Conservation (phyloP, 768 basidiomycete species). For the Inosperma sp. region DNA sequence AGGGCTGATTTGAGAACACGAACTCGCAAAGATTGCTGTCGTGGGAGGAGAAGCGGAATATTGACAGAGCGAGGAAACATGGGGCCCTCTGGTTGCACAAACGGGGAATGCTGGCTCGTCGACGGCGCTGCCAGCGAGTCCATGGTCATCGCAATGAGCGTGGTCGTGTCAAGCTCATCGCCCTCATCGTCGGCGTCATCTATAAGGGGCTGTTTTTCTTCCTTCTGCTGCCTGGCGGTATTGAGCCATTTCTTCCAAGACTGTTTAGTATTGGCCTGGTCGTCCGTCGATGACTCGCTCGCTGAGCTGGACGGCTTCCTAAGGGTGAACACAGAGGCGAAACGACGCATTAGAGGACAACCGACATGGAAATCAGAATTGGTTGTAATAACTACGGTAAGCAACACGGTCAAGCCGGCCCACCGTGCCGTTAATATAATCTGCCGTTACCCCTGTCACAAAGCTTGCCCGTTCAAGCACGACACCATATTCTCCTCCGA, state of each 20-base stretch:
- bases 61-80: constrained; percentile 47
- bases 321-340: constrained; percentile 64
- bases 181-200: constrained; percentile 19
- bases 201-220: not conserved
- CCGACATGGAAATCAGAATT: not conserved
- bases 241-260: constrained; percentile 6
- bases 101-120: constrained; percentile 31
- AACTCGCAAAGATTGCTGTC: constrained; percentile 39
- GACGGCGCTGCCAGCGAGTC: constrained; percentile 23
- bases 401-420: not conserved
- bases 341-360: constrained; percentile 50
- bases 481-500: constrained; percentile 52
- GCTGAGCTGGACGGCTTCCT: constrained; percentile 41
- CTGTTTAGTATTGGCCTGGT: constrained; percentile 9
- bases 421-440: constrained; percentile 36
- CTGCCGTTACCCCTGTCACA: constrained; percentile 49
- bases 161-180: constrained; percentile 6
- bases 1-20: constrained; percentile 21
- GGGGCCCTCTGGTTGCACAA: constrained; percentile 12
- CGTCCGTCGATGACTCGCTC: constrained; percentile 8
- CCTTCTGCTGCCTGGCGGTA: no score
- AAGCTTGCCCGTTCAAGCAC: constrained; percentile 49
- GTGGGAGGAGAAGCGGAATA: constrained; percentile 31
- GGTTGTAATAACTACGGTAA: not conserved
- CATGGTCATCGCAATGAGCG: constrained; percentile 3